A percentile compares a stretch with the other conserved stretches of the same genome.
Conservation (phyloP, 2,329 filamentous ascomycete genomes). For the Cladosporium sphaerospermum region DNA sequence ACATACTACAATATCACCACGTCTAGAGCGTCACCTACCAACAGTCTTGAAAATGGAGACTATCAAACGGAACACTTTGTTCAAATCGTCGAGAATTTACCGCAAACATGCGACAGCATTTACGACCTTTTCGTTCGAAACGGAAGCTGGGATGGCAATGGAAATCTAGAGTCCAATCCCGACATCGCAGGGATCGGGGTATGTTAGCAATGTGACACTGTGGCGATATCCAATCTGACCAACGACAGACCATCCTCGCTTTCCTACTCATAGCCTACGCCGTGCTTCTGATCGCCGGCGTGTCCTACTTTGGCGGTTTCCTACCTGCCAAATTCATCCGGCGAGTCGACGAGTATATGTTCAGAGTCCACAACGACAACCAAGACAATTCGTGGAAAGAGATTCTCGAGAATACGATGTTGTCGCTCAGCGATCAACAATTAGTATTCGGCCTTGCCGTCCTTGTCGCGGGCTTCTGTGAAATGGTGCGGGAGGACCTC, state of each 20-base stretch:
- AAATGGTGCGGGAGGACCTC: slow-evolving; percentile 1
- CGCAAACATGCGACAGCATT: too few relatives aligned
- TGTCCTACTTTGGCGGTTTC: slow-evolving; percentile 6
- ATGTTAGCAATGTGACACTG: neutral
- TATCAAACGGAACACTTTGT: too few relatives aligned
- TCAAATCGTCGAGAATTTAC: too few relatives aligned
- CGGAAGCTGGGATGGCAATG: too few relatives aligned
- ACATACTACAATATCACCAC: too few relatives aligned
- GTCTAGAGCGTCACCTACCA: too few relatives aligned
- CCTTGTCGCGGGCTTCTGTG: slow-evolving; percentile 15
- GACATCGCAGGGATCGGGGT: slow-evolving; percentile 2
- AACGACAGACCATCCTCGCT: neutral
- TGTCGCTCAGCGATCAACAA: slow-evolving; percentile 18
- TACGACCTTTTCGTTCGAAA: too few relatives aligned
- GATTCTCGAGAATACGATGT: slow-evolving; percentile 3
- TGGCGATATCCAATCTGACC: neutral
- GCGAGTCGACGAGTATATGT: neutral
- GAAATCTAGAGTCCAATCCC: neutral
- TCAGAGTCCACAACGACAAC: slow-evolving; percentile 5
- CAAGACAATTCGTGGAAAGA: neutral
- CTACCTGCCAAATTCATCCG: slow-evolving; percentile 3
- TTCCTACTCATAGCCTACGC: neutral
- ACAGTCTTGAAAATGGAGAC: too few relatives aligned
- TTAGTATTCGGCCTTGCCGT: slow-evolving; percentile 19
- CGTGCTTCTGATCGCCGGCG: neutral